Percentiles rank a stretch among this genome's conserved stretches.
Evolutionary conservation across 306 rosid species (phyloP).

Genomic region (Abrus pulchellus): DNA sequence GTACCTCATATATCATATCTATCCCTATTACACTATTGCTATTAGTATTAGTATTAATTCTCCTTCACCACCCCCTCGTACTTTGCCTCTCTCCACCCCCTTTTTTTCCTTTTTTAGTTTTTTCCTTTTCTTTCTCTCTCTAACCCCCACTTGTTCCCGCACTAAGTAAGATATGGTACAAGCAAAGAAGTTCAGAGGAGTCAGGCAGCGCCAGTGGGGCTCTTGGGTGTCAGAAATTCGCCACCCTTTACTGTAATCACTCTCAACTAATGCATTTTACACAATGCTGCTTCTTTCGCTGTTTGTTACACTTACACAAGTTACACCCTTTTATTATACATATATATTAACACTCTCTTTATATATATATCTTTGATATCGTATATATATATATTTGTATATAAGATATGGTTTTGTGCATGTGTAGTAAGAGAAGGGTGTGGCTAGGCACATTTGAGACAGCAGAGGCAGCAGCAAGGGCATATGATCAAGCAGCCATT

Average conservation of each 20-base stretch:
- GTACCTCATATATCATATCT: background rate
- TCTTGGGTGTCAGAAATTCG: conserved; percentile 99
- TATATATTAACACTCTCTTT: too few species aligned
- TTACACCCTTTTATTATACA: too few species aligned
- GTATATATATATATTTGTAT: too few species aligned
- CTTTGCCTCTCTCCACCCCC: background rate
- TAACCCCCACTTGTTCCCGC: background rate
- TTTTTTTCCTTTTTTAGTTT: background rate
- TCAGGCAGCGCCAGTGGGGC: conserved; percentile 99
- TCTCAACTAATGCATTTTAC: background rate
- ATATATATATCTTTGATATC: too few species aligned
- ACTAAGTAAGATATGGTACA: conserved; percentile 67
- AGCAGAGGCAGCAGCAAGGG: conserved; percentile 97
- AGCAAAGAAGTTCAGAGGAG: conserved; percentile 95
- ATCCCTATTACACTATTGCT: too few species aligned
- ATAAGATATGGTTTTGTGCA: too few species aligned
- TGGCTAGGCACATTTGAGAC: conserved; percentile 99
- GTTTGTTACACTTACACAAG: background rate
- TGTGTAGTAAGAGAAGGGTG: conserved; percentile 86
- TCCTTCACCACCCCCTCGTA: conserved; percentile 35
- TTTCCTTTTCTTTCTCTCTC: conserved; percentile 15
- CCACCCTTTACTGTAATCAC: conserved; percentile 86
- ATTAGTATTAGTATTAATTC: conserved; percentile 32
- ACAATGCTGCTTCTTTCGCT: conserved; percentile 30
- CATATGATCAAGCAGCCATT: conserved; percentile 96